phyloP scores from a whole-genome alignment of 768 basidiomycete species.

The Mycena galopus region DNA sequence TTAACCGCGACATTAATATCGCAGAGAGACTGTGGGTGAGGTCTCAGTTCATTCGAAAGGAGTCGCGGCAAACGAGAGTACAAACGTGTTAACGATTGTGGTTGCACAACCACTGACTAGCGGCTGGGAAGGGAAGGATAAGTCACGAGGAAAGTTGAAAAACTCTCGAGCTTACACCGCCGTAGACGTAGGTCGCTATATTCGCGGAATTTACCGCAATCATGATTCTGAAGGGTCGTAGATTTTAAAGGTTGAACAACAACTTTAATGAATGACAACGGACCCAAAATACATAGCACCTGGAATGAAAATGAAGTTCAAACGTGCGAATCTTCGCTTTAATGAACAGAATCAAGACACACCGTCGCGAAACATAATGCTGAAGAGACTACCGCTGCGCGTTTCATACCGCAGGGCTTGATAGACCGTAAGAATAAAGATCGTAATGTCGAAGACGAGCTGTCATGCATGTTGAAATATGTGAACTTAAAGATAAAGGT shows the following conservation, averaged over 20 bases:
- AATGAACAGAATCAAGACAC: background rate
- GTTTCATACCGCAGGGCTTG: constrained; percentile 19
- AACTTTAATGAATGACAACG: background rate
- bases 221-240: constrained; percentile 20
- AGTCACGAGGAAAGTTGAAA: background rate
- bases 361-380: constrained; percentile 31
- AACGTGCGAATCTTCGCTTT: too few species aligned
- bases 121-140: constrained; percentile 12
- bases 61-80: too few species aligned
- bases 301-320: background rate
- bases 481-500: background rate
- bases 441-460: constrained; percentile 38
- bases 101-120: constrained; percentile 22
- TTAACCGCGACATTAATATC: background rate
- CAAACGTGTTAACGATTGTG: background rate
- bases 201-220: constrained; percentile 25
- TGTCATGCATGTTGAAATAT: background rate
- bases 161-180: constrained; percentile 20
- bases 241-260: background rate
- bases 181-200: constrained; percentile 22
- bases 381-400: constrained; percentile 11
- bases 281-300: constrained; percentile 31
- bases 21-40: background rate
- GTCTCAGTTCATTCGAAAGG: too few species aligned
- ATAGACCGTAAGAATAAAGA: constrained; percentile 40